These are phyloP conservation scores for Blastomyces gilchristii DNA, from an alignment of 2,329 filamentous ascomycete genomes.

Conservation along the genomic window DNA sequence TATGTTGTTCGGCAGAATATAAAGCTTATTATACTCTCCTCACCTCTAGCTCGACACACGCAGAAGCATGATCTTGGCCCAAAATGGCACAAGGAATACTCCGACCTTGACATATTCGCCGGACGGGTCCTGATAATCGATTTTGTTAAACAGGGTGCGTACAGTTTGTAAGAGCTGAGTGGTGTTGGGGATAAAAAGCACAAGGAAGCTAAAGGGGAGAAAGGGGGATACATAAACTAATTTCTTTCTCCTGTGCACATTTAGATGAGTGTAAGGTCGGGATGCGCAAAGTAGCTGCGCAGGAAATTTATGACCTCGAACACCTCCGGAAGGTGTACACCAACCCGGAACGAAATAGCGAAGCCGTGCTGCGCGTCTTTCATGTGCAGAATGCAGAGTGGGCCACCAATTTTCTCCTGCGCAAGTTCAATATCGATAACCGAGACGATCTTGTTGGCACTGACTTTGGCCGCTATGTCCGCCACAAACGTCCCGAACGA, in stretches of 20 bases:
- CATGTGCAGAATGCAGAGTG: conserved; percentile 47
- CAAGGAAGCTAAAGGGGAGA: background rate
- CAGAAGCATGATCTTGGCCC: conserved; percentile 19
- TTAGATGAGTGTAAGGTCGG: conserved; percentile 29
- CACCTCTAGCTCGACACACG: conserved; percentile 7
- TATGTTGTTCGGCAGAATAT: background rate
- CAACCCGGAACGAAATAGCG: conserved; percentile 19
- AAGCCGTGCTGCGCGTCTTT: conserved; percentile 27
- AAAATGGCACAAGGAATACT: conserved; percentile 29
- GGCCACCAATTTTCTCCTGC: conserved; percentile 40
- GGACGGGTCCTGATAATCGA: conserved; percentile 45
- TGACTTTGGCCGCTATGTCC: conserved; percentile 41
- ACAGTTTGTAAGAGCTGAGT: background rate
- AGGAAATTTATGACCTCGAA: conserved; percentile 39
- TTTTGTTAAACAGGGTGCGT: conserved; percentile 33
- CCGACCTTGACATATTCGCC: conserved; percentile 19
- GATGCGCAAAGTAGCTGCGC: conserved; percentile 37
- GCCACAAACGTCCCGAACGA: conserved; percentile 38
- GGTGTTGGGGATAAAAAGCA: background rate
- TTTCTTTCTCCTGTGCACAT: background rate
- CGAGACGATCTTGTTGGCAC: conserved; percentile 39
- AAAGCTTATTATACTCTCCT: background rate
- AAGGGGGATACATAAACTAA: conserved; percentile 1
- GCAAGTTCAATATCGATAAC: conserved; percentile 45
- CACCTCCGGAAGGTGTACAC: conserved; percentile 38